Conservation (phyloP, 2,329 filamentous ascomycete genomes). For the Aurifilum marmelostoma region DNA sequence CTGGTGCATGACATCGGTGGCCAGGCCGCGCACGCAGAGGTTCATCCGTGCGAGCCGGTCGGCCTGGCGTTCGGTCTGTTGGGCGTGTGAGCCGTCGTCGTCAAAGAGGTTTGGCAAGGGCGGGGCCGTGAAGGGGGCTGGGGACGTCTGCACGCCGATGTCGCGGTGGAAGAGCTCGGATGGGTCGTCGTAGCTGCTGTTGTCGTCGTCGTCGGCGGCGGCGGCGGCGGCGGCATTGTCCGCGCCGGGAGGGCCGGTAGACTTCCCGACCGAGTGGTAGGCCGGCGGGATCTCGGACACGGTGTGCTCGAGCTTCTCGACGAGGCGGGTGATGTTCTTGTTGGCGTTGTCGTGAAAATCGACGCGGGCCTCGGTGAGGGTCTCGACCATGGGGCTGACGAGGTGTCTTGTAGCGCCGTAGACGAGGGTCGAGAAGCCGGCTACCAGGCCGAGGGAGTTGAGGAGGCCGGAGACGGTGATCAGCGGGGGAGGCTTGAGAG, state of each 20-base stretch:
- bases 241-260: slow-evolving; percentile 22
- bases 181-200: slow-evolving; percentile 63
- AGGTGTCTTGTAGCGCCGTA: slow-evolving; percentile 74
- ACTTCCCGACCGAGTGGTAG: slow-evolving; percentile 33
- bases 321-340: slow-evolving; percentile 49
- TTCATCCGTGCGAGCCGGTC: slow-evolving; percentile 48
- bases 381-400: slow-evolving; percentile 63
- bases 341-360: slow-evolving; percentile 56
- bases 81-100: slow-evolving; percentile 31
- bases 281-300: slow-evolving; percentile 63
- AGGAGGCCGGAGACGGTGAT: slow-evolving; percentile 63
- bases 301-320: slow-evolving; percentile 55
- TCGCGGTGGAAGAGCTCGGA: slow-evolving; percentile 82
- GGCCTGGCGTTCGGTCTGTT: slow-evolving; percentile 43
- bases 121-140: slow-evolving; percentile 45
- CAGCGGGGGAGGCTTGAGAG: slow-evolving; percentile 60
- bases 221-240: slow-evolving; percentile 27
- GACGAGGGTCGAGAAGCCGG: slow-evolving; percentile 61
- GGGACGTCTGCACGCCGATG: slow-evolving; percentile 76
- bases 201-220: slow-evolving; percentile 38
- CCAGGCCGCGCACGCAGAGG: slow-evolving; percentile 47
- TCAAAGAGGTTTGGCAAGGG: neutral
- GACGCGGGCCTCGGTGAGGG: slow-evolving; percentile 53
- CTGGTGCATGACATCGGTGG: slow-evolving; percentile 47
- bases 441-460: slow-evolving; percentile 61